phyloP scores from a whole-genome alignment of 2,329 filamentous ascomycete genomes.

The Tolypocladium ophioglossoides region DNA sequence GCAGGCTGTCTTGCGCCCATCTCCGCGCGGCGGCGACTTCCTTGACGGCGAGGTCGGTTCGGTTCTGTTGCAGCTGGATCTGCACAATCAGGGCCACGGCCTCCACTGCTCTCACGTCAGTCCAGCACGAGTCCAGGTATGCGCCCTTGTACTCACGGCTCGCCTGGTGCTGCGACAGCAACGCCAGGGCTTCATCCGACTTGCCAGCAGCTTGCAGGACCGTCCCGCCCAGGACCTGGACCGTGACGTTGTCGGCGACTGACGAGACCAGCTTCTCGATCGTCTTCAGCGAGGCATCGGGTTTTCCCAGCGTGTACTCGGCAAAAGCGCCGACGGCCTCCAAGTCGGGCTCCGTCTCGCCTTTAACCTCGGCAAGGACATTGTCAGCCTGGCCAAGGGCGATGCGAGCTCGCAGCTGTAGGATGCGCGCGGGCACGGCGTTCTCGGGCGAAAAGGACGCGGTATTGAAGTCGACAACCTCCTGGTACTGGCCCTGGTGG shows the following conservation, averaged over 20 bases:
- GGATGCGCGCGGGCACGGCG: conserved; percentile 61
- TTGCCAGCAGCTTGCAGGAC: conserved; percentile 71
- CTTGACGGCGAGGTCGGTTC: conserved; percentile 80
- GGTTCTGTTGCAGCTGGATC: conserved; percentile 85
- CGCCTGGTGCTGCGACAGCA: conserved; percentile 76
- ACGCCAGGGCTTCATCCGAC: conserved; percentile 72
- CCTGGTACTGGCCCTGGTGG: conserved; percentile 74
- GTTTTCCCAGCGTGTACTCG: conserved; percentile 49
- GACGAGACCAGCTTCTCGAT: conserved; percentile 58
- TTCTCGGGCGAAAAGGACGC: conserved; percentile 72
- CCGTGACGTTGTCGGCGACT: conserved; percentile 61
- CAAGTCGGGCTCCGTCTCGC: conserved; percentile 59
- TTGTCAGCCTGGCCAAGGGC: conserved; percentile 69
- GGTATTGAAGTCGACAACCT: conserved; percentile 77
- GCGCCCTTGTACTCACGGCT: conserved; percentile 50
- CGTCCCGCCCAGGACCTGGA: conserved; percentile 75
- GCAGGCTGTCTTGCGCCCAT: conserved; percentile 89
- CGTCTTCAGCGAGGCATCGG: conserved; percentile 49
- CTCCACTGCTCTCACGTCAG: conserved; percentile 38
- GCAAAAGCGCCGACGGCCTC: conserved; percentile 69
- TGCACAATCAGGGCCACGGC: conserved; percentile 83
- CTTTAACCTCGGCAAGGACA: conserved; percentile 59
- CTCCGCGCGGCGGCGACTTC: conserved; percentile 77
- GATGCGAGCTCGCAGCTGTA: conserved; percentile 73
- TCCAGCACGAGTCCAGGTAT: neutral